Evolutionary conservation across 1,139 yeast genomes (phyloP), one percentile per base, ranked within the genome.

Genomic region (Taiozyma sp.): DNA sequence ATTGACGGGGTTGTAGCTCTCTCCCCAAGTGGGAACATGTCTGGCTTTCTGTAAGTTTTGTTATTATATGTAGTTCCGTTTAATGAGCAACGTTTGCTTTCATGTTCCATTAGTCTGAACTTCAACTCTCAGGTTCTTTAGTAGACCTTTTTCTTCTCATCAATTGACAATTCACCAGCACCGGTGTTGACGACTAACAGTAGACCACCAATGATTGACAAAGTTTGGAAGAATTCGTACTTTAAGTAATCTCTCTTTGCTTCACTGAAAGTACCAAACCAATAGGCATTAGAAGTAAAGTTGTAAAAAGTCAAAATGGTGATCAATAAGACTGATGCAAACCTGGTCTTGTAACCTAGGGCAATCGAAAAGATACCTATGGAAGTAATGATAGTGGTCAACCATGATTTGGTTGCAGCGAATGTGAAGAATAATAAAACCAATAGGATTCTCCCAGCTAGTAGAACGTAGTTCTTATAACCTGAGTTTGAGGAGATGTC

Each of bases 71-170:
- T 19, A 19, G 19, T 19, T 19, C 19, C 19, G 19, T 19, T 19
- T 19, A 19, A 19, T 19, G 19, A 24, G 27, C 27, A 24, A 24
- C 8, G 30, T 28, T 28, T 28, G 10, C 30, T 28, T 28, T 28
- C 9, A 28, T 28, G 27, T 19, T 19, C 19, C 19, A 30, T 30
- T 13, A 30, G 13, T 30, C 8, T 30, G n/a, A n/a, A n/a, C 16
- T 7, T n/a, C 19, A 4, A 7, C 7, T 13, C n/a, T 32, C 19
- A 30, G 16, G 13, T 14, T 4, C 8, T 46, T 70, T 70, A 92
- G 67, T 88, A 92, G 57, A 89, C 87, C 76, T 93, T 93, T 76
- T 93, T 92, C 87, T 93, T 93, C 71, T 91, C 97, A 68, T 93
- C 99, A 56, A 93, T 75, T 39, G 97, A 88, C 60, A 92, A 77